Evolutionary conservation across 2,329 filamentous ascomycete species (phyloP).

Genomic region (Fusarium sp.): DNA sequence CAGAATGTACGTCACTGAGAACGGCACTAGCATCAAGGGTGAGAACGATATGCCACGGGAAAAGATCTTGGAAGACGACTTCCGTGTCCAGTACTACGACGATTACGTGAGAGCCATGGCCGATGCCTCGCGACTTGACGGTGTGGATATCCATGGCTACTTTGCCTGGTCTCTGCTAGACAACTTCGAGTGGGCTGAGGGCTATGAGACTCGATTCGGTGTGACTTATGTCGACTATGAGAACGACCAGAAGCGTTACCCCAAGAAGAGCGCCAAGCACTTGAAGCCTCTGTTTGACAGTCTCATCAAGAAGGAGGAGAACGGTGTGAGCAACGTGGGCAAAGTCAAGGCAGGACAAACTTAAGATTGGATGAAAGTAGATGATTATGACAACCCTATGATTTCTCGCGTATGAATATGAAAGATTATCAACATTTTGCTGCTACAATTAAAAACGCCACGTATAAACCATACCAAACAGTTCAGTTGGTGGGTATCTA

Average conservation of each 20-base stretch:
- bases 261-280: conserved; percentile 84
- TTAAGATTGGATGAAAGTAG: conserved; percentile 2
- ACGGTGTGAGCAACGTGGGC: conserved; percentile 13
- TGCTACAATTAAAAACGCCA: neutral
- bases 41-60: conserved; percentile 81
- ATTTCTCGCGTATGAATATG: conserved; percentile 7
- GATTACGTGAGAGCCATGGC: conserved; percentile 82
- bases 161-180: conserved; percentile 91
- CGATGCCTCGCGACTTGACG: conserved; percentile 75
- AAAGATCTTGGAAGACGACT: conserved; percentile 81
- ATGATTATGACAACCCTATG: conserved; percentile 10
- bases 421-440: neutral
- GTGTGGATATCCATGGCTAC: conserved; percentile 83
- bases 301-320: conserved; percentile 70
- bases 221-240: conserved; percentile 86
- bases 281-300: conserved; percentile 77
- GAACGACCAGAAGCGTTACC: conserved; percentile 79
- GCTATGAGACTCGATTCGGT: conserved; percentile 87
- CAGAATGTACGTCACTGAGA: conserved; percentile 89
- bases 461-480: neutral
- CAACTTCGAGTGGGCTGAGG: conserved; percentile 94
- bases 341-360: conserved; percentile 30
- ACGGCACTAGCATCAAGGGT: conserved; percentile 84
- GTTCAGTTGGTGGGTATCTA: neutral
- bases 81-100: conserved; percentile 82